phyloP scores from a whole-genome alignment of 148 eudicot genomes.

The Euryodendron excelsum region DNA sequence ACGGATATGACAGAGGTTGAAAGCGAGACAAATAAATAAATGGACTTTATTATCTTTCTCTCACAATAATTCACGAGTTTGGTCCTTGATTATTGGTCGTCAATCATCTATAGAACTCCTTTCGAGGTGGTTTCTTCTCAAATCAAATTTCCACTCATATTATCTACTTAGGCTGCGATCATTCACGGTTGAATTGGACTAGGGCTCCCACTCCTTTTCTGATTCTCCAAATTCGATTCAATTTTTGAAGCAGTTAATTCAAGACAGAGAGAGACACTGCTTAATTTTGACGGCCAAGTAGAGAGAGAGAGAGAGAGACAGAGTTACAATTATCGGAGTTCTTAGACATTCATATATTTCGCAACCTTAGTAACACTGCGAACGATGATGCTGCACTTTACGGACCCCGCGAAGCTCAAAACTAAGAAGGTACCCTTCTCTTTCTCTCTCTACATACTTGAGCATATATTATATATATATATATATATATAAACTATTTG shows the following conservation, averaged over 20 bases:
- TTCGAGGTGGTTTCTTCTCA: too few species aligned
- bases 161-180: too few species aligned
- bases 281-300: not conserved
- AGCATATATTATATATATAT: not conserved
- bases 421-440: constrained; percentile 35
- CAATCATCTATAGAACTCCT: too few species aligned
- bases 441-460: not conserved
- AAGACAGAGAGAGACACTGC: not conserved
- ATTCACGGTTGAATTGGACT: not conserved
- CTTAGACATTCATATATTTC: too few species aligned
- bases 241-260: not conserved
- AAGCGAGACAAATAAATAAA: not conserved
- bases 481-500: not conserved
- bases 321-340: too few species aligned
- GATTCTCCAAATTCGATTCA: not conserved
- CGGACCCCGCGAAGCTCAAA: constrained; percentile 18
- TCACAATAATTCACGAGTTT: not conserved
- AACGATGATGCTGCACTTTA: constrained; percentile 7
- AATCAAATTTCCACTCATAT: too few species aligned
- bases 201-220: not conserved
- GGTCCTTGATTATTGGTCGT: not conserved
- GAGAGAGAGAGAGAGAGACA: not conserved
- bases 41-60: not conserved
- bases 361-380: not conserved
- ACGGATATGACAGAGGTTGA: constrained; percentile 7